Evolutionary conservation across 2,329 filamentous ascomycete genomes (phyloP).

Genomic region (Fonsecaea nubica): DNA sequence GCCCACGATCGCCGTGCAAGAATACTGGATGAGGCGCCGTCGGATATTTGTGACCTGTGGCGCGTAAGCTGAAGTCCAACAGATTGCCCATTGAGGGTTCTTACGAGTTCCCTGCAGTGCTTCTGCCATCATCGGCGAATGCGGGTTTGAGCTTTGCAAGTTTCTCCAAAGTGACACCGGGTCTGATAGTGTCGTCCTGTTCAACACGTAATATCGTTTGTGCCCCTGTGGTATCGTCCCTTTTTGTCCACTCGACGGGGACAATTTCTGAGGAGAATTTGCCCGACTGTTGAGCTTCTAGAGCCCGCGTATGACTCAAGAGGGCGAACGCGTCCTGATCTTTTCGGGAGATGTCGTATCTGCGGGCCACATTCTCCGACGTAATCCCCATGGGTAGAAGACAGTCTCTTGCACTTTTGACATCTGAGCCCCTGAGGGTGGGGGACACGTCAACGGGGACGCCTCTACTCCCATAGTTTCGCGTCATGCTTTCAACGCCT

Average conservation of each 20-base stretch:
- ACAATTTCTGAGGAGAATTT: slow-evolving; percentile 93
- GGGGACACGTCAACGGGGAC: neutral
- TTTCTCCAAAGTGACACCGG: neutral
- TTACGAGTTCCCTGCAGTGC: neutral
- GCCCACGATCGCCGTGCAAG: neutral
- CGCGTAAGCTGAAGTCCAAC: neutral
- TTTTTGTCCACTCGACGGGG: slow-evolving; percentile 52
- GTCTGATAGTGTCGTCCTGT: neutral
- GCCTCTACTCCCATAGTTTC: slow-evolving; percentile 44
- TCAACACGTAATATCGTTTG: neutral
- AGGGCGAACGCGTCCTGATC: slow-evolving; percentile 83
- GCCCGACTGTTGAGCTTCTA: slow-evolving; percentile 84
- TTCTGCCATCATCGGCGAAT: neutral
- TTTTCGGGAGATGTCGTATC: slow-evolving; percentile 82
- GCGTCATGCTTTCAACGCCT: slow-evolving; percentile 83
- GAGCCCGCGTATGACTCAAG: slow-evolving; percentile 84
- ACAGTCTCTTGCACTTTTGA: slow-evolving; percentile 72
- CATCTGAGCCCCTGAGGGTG: neutral
- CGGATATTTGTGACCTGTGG: neutral
- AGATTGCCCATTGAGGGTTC: neutral
- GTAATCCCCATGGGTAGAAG: slow-evolving; percentile 97
- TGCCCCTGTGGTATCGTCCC: neutral
- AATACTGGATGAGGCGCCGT: slow-evolving; percentile 53
- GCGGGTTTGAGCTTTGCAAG: neutral
- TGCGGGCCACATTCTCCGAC: slow-evolving; percentile 88